phyloP scores from a whole-genome alignment of 1,139 yeast species.

The Insectozyma bohioensis region DNA sequence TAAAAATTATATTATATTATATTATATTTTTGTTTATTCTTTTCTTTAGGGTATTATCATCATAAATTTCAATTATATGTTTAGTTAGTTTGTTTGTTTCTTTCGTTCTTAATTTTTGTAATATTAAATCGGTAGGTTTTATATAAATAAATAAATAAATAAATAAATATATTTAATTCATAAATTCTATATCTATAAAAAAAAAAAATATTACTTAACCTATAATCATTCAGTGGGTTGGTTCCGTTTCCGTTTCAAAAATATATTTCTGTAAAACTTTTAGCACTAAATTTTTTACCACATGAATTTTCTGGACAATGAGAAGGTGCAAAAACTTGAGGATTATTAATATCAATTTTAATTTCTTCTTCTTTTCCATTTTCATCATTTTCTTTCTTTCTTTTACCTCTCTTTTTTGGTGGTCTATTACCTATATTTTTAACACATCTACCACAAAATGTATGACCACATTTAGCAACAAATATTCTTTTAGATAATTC shows the following conservation, averaged over 20 bases:
- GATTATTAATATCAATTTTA: slow-evolving; percentile 40
- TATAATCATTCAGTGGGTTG: no score
- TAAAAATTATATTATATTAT: no score
- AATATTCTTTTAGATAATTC: slow-evolving; percentile 69
- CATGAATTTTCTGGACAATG: slow-evolving; percentile 48
- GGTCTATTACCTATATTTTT: slow-evolving; percentile 50
- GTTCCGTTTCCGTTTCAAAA: slow-evolving; percentile 17
- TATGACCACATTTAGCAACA: slow-evolving; percentile 77
- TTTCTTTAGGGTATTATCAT: no score
- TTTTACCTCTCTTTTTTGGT: slow-evolving; percentile 15
- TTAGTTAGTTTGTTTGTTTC: no score
- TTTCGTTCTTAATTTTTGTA: no score
- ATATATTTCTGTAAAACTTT: slow-evolving; percentile 40
- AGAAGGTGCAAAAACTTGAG: slow-evolving; percentile 47
- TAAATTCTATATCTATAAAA: no score
- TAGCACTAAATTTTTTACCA: slow-evolving; percentile 31
- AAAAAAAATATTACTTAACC: no score
- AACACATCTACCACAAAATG: slow-evolving; percentile 84
- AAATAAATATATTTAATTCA: no score
- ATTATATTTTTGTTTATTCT: no score
- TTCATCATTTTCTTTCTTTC: slow-evolving; percentile 16
- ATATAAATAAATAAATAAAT: no score
- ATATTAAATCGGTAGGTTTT: no score
- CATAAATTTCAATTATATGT: no score
- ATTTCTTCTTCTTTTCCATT: slow-evolving; percentile 15